Evolutionary conservation across 2,329 filamentous ascomycete genomes (phyloP).

Genomic region (Alternaria angustiovoidea): DNA sequence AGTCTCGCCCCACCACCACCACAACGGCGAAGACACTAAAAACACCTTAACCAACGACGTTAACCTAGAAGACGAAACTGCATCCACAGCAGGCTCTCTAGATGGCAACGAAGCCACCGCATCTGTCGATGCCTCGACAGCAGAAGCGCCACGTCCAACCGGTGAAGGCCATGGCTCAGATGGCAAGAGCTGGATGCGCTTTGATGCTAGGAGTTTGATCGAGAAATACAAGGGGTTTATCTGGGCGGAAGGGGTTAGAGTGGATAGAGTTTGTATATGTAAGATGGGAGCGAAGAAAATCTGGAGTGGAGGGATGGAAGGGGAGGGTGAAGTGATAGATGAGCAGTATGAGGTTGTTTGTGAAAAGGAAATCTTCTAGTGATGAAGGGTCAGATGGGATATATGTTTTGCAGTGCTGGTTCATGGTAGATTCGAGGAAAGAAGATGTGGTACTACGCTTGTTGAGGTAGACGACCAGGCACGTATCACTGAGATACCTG

Average conservation of each 20-base stretch:
- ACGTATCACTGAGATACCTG: no score
- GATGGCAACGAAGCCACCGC: constrained; percentile 3
- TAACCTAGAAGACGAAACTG: constrained; percentile 3
- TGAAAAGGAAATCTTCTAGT: constrained; percentile 30
- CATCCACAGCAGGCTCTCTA: constrained; percentile 10
- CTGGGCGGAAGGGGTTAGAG: constrained; percentile 73
- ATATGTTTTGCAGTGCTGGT: no score
- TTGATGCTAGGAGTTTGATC: constrained; percentile 54
- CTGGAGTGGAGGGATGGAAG: constrained; percentile 48
- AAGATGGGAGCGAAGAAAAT: constrained; percentile 84
- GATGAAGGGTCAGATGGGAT: not conserved
- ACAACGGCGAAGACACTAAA: not conserved
- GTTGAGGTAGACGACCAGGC: no score
- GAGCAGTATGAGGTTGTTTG: constrained; percentile 63
- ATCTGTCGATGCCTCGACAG: not conserved
- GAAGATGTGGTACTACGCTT: no score
- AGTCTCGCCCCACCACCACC: constrained; percentile 3
- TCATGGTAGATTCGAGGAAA: no score
- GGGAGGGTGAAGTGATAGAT: constrained; percentile 57
- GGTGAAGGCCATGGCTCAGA: constrained; percentile 18
- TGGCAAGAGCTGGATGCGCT: constrained; percentile 45
- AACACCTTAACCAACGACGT: not conserved
- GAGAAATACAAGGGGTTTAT: constrained; percentile 68
- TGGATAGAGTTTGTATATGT: constrained; percentile 81
- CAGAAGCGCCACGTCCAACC: not conserved